These are phyloP conservation scores for Nothomitra cinnamomea DNA, from an alignment of 2,329 filamentous ascomycete genomes.

Conservation along the genomic window DNA sequence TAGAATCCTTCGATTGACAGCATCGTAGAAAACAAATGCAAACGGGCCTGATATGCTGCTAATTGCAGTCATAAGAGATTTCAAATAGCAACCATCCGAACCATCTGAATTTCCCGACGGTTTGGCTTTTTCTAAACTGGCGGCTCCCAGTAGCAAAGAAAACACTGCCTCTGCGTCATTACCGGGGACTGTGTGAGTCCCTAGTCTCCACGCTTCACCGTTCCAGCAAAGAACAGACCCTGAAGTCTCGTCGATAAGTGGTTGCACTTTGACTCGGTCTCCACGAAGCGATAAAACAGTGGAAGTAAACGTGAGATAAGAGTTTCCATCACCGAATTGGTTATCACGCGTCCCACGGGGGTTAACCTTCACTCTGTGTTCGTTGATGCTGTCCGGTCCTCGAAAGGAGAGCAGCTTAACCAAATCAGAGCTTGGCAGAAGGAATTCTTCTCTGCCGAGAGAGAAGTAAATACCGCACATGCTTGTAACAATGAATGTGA, in stretches of 20 bases:
- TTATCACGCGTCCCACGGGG: neutral
- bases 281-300: conserved; percentile 88
- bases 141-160: conserved; percentile 33
- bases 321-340: conserved; percentile 2
- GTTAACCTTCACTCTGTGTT: neutral
- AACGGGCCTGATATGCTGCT: conserved; percentile 63
- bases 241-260: conserved; percentile 40
- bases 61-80: conserved; percentile 28
- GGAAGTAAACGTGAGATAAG: conserved; percentile 50
- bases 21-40: conserved; percentile 73
- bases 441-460: conserved; percentile 20
- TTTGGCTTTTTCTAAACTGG: neutral
- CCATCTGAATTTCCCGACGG: neutral
- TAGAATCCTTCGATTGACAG: conserved; percentile 42
- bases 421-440: conserved; percentile 19
- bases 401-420: conserved; percentile 21
- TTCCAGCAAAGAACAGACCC: conserved; percentile 83
- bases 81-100: neutral
- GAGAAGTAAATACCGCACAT: conserved; percentile 33
- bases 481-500: neutral
- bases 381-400: conserved; percentile 26
- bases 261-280: conserved; percentile 51
- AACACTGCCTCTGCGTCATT: conserved; percentile 69
- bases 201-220: conserved; percentile 79
- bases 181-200: conserved; percentile 36